These are phyloP conservation scores for Blepharisma undulans DNA, from an alignment of 169 alveolate genomes.

Conservation along the genomic window DNA sequence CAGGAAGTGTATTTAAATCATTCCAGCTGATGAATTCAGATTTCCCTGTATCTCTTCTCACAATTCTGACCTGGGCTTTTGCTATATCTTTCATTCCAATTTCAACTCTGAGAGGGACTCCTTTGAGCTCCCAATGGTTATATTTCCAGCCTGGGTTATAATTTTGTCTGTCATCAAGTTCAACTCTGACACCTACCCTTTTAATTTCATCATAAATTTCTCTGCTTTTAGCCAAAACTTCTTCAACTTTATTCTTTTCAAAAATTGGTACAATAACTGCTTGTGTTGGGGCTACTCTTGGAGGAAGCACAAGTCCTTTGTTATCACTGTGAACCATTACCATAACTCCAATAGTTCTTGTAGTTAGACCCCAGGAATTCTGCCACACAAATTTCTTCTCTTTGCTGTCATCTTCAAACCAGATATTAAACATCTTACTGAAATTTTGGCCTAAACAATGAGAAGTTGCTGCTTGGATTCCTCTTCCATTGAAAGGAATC, in stretches of 20 bases:
- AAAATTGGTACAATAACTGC: slow-evolving; percentile 95
- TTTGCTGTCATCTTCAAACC: slow-evolving; percentile 93
- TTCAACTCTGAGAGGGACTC: slow-evolving; percentile 98
- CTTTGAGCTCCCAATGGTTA: slow-evolving; percentile 99
- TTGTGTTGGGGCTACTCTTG: slow-evolving; percentile 95
- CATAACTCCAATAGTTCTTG: slow-evolving; percentile 95
- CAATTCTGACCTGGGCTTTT: slow-evolving; percentile 87
- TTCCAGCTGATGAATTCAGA: slow-evolving; percentile 53
- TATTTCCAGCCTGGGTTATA: slow-evolving; percentile 99
- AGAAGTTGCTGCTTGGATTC: slow-evolving; percentile 98
- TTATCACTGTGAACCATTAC: slow-evolving; percentile 98
- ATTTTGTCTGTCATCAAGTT: slow-evolving; percentile 91
- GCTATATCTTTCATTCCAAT: slow-evolving; percentile 97
- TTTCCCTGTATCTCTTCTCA: slow-evolving; percentile 88
- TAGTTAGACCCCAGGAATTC: slow-evolving; percentile 99
- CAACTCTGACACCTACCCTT: slow-evolving; percentile 61
- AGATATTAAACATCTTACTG: slow-evolving; percentile 97
- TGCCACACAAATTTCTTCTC: slow-evolving; percentile 92
- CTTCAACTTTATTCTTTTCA: slow-evolving; percentile 78
- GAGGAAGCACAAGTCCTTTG: slow-evolving; percentile 97
- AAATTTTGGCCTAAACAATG: slow-evolving; percentile 98
- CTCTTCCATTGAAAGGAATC: slow-evolving; percentile 98
- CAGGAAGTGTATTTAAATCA: slow-evolving; percentile 54
- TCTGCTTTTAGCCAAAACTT: slow-evolving; percentile 73
- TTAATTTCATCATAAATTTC: slow-evolving; percentile 47